A percentile compares a stretch with the other conserved stretches of the same genome.
phyloP scores from a whole-genome alignment of 1,139 yeast genomes.

The Geotrichum klebahnii region DNA sequence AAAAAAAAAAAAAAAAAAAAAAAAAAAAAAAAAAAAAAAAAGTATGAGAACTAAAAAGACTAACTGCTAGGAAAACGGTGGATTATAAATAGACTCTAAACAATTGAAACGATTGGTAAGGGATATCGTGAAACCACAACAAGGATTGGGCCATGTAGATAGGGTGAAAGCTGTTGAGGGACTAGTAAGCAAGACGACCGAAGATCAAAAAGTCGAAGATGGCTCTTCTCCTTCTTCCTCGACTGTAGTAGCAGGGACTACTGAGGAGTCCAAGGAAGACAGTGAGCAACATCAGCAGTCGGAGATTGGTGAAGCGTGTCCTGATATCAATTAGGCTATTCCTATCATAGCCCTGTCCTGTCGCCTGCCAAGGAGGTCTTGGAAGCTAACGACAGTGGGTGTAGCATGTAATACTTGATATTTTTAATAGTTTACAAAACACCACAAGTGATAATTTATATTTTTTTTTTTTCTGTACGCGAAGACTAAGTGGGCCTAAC shows the following conservation, averaged over 20 bases:
- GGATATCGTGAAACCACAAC: slow-evolving; percentile 46
- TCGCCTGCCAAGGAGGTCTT: too few relatives aligned
- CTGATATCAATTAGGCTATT: background rate
- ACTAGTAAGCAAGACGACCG: background rate
- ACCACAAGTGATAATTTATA: too few relatives aligned
- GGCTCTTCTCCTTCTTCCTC: background rate
- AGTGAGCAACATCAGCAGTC: too few relatives aligned
- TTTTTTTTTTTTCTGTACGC: too few relatives aligned
- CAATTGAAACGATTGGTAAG: slow-evolving; percentile 53
- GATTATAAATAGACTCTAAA: slow-evolving; percentile 53
- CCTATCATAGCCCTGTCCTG: too few relatives aligned
- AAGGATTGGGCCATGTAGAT: slow-evolving; percentile 49
- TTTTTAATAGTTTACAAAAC: too few relatives aligned
- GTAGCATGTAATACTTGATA: too few relatives aligned
- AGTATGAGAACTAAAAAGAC: slow-evolving; percentile 16
- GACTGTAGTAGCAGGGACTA: background rate
- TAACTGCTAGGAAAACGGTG: background rate
- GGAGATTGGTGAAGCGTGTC: too few relatives aligned
- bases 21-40: background rate
- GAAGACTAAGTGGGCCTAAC: too few relatives aligned
- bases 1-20: background rate
- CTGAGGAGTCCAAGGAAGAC: too few relatives aligned
- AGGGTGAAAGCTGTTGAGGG: slow-evolving; percentile 11
- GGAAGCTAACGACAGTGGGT: too few relatives aligned
- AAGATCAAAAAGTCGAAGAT: background rate